Evolutionary conservation across 129 eudicot genomes (phyloP), one percentile per base, ranked within the genome.

Genomic region (Dittrichia graveolens): DNA sequence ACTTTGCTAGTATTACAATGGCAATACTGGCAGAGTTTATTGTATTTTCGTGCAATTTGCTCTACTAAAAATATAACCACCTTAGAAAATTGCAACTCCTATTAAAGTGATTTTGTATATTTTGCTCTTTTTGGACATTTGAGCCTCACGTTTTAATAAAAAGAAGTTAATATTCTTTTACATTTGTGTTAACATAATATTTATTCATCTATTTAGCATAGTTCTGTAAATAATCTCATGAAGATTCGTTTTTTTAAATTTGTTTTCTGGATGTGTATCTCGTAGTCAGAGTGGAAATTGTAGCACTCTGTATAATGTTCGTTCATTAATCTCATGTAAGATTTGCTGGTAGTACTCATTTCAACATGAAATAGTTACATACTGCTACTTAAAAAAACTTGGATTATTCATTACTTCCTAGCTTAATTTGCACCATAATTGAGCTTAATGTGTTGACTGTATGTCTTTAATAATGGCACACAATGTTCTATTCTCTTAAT

Each of bases 151-250:
- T 38, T 45, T 60, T 37, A 10, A 11, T 34, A 48, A 10, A 15
- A 8, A 48, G n/a, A 48, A 12, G n/a, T 48, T 47, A 24, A 24
- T 24, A 24, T 24, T 0, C 45, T 37, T 35, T 46, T 34, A 66
- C 57, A 66, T 31, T 34, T 34, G n/a, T 66, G 19, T 34, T 31
- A 66, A 66, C 58, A 46, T 65, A 65, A 19, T 45, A n/a, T 45
- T 19, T 65, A 45, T 11, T 48, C 56, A 45, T 44, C 9, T 6
- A 11, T 24, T 47, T 24, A 24, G 31, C 31, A 24, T 24, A 24
- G 31, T 24, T 24, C 31, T 24, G 31, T 24, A 24, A 24, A 24
- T 24, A 24, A 24, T 24, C 31, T 24, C 2, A 24, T 24, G 31
- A 24, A n/a, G 60, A 54, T 16, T 37, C 1, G 60, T 15, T 54